Conservation (phyloP, 2,329 filamentous ascomycete genomes). For the Neonectria hederae region DNA sequence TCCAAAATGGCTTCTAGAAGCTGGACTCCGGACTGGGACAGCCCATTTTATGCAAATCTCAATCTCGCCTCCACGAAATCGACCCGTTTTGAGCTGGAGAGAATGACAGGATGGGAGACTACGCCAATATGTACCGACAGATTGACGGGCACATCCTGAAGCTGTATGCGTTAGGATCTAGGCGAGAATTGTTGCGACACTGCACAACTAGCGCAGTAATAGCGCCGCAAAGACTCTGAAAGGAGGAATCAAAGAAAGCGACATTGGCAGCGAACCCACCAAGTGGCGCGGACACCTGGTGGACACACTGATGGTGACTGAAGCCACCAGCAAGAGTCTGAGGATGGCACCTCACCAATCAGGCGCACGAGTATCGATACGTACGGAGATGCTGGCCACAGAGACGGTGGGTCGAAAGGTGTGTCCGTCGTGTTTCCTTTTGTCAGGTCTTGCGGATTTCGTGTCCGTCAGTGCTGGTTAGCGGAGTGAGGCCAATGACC, state of each 20-base stretch:
- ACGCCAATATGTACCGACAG: slow-evolving; percentile 29
- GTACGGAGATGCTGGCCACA: slow-evolving; percentile 7
- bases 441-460: slow-evolving; percentile 15
- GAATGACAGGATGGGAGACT: slow-evolving; percentile 29
- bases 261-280: slow-evolving; percentile 4
- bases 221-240: slow-evolving; percentile 18
- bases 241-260: slow-evolving; percentile 2
- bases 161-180: slow-evolving; percentile 6
- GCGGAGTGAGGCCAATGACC: background rate
- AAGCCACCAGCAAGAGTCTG: slow-evolving; percentile 10
- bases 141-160: slow-evolving; percentile 5
- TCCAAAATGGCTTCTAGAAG: slow-evolving; percentile 45
- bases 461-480: slow-evolving; percentile 19
- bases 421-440: slow-evolving; percentile 24
- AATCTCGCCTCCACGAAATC: slow-evolving; percentile 36
- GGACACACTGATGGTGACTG: slow-evolving; percentile 12
- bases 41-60: slow-evolving; percentile 32
- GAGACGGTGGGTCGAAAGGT: slow-evolving; percentile 16
- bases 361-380: slow-evolving; percentile 1
- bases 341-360: slow-evolving; percentile 15
- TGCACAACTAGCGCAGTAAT: slow-evolving; percentile 20
- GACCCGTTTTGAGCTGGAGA: slow-evolving; percentile 20
- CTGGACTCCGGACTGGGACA: slow-evolving; percentile 20
- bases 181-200: slow-evolving; percentile 17
- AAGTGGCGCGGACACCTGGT: slow-evolving; percentile 18